Evolutionary conservation across 148 eudicot species (phyloP).

Genomic region (Camellia lanceoleosa): DNA sequence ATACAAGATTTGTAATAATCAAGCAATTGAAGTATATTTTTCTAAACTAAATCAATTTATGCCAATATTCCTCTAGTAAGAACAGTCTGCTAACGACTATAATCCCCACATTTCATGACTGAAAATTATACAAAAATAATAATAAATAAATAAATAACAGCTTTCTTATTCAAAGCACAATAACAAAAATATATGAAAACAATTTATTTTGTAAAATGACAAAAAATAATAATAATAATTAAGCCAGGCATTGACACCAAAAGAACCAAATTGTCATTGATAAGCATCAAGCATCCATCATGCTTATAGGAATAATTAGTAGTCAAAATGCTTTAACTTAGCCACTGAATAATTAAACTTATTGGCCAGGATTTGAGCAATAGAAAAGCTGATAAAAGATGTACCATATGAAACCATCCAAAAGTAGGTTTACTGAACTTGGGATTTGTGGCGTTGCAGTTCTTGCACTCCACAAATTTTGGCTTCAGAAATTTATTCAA

Average conservation of each 20-base stretch:
- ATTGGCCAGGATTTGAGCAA: neutral
- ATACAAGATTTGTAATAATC: no score
- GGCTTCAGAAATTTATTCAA: conserved; percentile 49
- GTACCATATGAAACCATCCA: conserved; percentile 91
- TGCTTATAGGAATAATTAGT: neutral
- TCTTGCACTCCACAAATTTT: conserved; percentile 35
- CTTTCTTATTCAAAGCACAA: neutral
- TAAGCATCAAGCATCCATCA: neutral
- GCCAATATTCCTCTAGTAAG: no score
- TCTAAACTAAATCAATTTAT: no score
- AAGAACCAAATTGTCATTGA: neutral
- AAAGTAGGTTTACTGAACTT: conserved; percentile 66
- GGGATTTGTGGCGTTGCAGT: conserved; percentile 52
- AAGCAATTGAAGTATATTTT: no score
- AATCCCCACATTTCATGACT: no score
- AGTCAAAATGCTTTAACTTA: neutral
- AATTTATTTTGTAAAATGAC: neutral
- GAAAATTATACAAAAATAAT: no score
- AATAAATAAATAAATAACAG: no score
- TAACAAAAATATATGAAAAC: neutral
- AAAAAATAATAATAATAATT: neutral
- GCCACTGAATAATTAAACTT: neutral
- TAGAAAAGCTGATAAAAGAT: conserved; percentile 12
- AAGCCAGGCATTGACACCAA: neutral
- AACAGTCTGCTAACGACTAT: no score